Conservation (phyloP, 495 filamentous ascomycete species). For the Aspergillus campestris region DNA sequence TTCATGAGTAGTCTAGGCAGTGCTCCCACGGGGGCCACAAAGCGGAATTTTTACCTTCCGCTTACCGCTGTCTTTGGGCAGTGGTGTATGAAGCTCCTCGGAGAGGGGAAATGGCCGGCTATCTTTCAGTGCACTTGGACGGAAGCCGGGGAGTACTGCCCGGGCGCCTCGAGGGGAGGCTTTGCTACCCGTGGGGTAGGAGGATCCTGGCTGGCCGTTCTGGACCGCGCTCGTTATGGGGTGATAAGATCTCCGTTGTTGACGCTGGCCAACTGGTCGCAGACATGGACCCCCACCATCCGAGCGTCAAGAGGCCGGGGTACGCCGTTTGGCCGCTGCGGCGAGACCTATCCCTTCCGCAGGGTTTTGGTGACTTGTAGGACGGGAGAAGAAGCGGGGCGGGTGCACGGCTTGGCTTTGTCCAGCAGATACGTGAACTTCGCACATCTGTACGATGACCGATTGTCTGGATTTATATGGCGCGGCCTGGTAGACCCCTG, state of each 20-base stretch:
- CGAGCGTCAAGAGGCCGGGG: neutral
- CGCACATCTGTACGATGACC: neutral
- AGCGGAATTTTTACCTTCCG: conserved; percentile 7
- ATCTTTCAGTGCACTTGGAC: neutral
- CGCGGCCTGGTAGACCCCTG: neutral
- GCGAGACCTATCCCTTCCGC: conserved; percentile 3
- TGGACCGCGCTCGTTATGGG: neutral
- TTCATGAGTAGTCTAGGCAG: conserved; percentile 1
- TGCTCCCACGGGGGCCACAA: conserved; percentile 2
- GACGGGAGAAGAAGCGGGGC: neutral
- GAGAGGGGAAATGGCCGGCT: neutral
- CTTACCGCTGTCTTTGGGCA: conserved; percentile 7
- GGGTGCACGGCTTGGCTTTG: neutral
- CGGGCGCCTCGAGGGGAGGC: neutral
- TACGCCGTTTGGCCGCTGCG: conserved; percentile 2
- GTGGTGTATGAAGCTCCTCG: conserved; percentile 7
- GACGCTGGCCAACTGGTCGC: neutral
- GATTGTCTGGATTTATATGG: neutral
- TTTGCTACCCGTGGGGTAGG: neutral
- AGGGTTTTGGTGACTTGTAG: neutral
- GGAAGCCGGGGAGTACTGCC: neutral
- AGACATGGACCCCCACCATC: conserved; percentile 2
- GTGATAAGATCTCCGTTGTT: neutral
- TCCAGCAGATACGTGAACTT: neutral
- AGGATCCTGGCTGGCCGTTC: neutral